These are phyloP conservation scores for Ampelomyces quisqualis DNA, from an alignment of 2,329 filamentous ascomycete species.

Conservation along the genomic window DNA sequence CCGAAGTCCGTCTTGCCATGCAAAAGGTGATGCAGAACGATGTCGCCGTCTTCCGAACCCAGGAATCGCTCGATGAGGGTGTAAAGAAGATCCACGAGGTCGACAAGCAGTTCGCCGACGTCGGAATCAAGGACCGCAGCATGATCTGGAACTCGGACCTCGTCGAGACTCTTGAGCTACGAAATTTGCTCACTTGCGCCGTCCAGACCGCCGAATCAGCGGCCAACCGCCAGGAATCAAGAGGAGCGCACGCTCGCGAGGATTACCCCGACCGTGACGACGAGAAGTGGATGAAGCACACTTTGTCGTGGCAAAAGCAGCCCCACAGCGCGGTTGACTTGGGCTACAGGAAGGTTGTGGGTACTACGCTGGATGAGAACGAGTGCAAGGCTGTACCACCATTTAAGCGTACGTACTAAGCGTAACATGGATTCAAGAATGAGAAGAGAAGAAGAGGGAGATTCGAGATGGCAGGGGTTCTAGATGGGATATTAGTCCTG, in stretches of 20 bases:
- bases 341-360: constrained; percentile 79
- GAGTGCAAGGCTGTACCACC: constrained; percentile 97
- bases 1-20: constrained; percentile 87
- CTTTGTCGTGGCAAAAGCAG: constrained; percentile 89
- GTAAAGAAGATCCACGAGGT: constrained; percentile 84
- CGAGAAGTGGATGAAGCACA: constrained; percentile 99
- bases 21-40: constrained; percentile 98
- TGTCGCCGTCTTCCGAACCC: constrained; percentile 93
- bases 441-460: constrained; percentile 3
- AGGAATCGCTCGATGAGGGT: constrained; percentile 91
- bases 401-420: constrained; percentile 90
- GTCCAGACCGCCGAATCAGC: constrained; percentile 89
- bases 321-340: constrained; percentile 86
- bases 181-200: constrained; percentile 96
- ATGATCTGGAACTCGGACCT: constrained; percentile 99
- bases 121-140: constrained; percentile 95
- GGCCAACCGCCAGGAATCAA: constrained; percentile 93
- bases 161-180: constrained; percentile 91
- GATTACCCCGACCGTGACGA: constrained; percentile 96
- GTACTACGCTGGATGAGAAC: constrained; percentile 83
- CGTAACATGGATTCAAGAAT: neutral
- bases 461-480: too few relatives aligned
- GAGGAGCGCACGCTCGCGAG: constrained; percentile 95
- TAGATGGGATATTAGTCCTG: constrained; percentile 19
- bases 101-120: constrained; percentile 74